Conservation (phyloP, 2,329 filamentous ascomycete species). For the Capronia coronata region DNA sequence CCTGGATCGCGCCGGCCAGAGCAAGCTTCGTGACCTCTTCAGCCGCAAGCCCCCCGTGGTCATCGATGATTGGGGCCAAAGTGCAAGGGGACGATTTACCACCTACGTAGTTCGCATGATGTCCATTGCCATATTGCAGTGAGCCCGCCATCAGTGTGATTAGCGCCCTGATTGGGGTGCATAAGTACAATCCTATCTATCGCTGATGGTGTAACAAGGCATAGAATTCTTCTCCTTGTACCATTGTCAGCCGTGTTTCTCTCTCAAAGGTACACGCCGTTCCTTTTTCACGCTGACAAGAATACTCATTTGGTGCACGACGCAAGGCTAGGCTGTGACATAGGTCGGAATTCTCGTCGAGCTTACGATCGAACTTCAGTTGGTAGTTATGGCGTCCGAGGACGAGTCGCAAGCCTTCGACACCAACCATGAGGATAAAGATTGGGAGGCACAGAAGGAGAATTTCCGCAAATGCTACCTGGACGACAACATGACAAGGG, state of each 20-base stretch:
- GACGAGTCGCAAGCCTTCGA: conserved; percentile 19
- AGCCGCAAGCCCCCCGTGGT: conserved; percentile 1
- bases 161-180: conserved; percentile 6
- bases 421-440: conserved; percentile 25
- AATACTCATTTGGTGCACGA: background rate
- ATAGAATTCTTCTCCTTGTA: background rate
- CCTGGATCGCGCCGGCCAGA: conserved; percentile 7
- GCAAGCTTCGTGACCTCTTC: background rate
- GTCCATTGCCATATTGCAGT: no score
- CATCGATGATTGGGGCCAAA: conserved; percentile 7
- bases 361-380: background rate
- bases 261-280: background rate
- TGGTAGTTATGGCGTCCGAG: conserved; percentile 20
- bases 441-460: conserved; percentile 26
- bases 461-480: conserved; percentile 26
- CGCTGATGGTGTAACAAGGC: conserved; percentile 1
- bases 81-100: background rate
- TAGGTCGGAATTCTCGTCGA: background rate
- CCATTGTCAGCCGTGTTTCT: no score
- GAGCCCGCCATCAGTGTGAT: background rate
- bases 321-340: background rate
- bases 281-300: background rate
- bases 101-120: background rate
- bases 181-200: conserved; percentile 3
- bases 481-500: conserved; percentile 25